phyloP scores from a whole-genome alignment of 2,329 filamentous ascomycete species.

The Fusarium sp. region DNA sequence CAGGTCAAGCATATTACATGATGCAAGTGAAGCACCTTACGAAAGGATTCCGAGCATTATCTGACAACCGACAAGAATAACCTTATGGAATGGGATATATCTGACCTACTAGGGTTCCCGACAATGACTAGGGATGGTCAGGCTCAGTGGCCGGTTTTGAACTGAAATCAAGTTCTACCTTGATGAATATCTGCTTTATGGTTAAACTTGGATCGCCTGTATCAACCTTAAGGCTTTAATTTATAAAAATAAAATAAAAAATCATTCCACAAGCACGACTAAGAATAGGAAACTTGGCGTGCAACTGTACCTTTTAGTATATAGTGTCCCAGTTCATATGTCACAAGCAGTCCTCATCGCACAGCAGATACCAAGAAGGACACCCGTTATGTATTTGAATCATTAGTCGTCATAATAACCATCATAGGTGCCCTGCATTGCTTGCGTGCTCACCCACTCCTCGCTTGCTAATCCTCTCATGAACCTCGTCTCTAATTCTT shows the following conservation, averaged over 20 bases:
- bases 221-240: too few relatives aligned
- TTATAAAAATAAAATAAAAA: too few relatives aligned
- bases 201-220: too few relatives aligned
- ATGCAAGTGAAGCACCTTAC: conserved; percentile 16
- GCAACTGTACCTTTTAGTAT: too few relatives aligned
- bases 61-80: conserved; percentile 34
- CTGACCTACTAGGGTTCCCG: conserved; percentile 39
- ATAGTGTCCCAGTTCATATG: too few relatives aligned
- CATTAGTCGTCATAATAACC: conserved; percentile 59
- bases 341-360: too few relatives aligned
- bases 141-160: conserved; percentile 26
- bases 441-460: conserved; percentile 71
- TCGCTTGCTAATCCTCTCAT: conserved; percentile 64
- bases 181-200: not conserved
- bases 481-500: conserved; percentile 66
- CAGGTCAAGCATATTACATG: conserved; percentile 30
- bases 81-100: conserved; percentile 41
- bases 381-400: not conserved
- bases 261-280: too few relatives aligned
- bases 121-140: conserved; percentile 13
- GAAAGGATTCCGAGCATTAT: not conserved
- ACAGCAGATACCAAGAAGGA: not conserved
- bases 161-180: conserved; percentile 4
- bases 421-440: conserved; percentile 65
- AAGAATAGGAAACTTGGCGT: too few relatives aligned